A percentile compares a stretch with the other conserved stretches of the same genome.
Evolutionary conservation across 352 stramenopile species (phyloP).

Genomic region (Globisporangium acanthophoron): DNA sequence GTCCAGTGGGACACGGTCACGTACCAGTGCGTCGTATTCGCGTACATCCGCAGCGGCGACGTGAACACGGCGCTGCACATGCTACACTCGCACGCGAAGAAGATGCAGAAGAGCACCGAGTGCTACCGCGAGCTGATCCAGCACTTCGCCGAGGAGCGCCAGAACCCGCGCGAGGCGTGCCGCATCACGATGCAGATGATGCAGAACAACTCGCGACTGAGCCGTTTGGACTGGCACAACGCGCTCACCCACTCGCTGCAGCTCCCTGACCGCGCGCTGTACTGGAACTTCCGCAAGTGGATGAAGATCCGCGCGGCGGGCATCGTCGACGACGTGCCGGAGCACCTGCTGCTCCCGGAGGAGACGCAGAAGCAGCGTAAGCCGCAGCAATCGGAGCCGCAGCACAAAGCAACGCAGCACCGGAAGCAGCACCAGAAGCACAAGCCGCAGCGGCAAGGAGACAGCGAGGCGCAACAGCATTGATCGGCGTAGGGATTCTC

Average conservation of each 20-base stretch:
- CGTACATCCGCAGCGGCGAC: slow-evolving; percentile 50
- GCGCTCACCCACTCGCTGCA: slow-evolving; percentile 54
- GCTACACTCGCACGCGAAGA: slow-evolving; percentile 62
- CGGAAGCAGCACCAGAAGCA: neutral
- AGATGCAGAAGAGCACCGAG: slow-evolving; percentile 60
- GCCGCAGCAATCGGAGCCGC: slow-evolving; percentile 10
- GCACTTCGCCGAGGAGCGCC: slow-evolving; percentile 54
- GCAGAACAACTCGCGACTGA: slow-evolving; percentile 71
- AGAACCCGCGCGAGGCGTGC: slow-evolving; percentile 59
- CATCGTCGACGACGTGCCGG: slow-evolving; percentile 49
- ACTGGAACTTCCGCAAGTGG: slow-evolving; percentile 88
- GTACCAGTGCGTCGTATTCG: slow-evolving; percentile 59
- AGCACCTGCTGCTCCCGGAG: slow-evolving; percentile 53
- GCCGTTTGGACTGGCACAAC: slow-evolving; percentile 73
- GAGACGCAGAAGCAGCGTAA: slow-evolving; percentile 20
- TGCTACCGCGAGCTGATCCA: slow-evolving; percentile 72
- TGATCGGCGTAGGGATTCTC: neutral
- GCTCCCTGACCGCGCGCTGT: slow-evolving; percentile 56
- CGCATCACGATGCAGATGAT: slow-evolving; percentile 85
- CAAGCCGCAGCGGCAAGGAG: neutral
- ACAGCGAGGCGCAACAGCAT: neutral
- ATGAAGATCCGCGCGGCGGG: slow-evolving; percentile 63
- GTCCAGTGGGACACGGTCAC: slow-evolving; percentile 67
- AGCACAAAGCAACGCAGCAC: neutral
- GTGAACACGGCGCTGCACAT: slow-evolving; percentile 60